Evolutionary conservation across 2,329 filamentous ascomycete species (phyloP), one percentile per base, ranked within the genome.

Genomic region (Paraphoma chrysanthemicola): DNA sequence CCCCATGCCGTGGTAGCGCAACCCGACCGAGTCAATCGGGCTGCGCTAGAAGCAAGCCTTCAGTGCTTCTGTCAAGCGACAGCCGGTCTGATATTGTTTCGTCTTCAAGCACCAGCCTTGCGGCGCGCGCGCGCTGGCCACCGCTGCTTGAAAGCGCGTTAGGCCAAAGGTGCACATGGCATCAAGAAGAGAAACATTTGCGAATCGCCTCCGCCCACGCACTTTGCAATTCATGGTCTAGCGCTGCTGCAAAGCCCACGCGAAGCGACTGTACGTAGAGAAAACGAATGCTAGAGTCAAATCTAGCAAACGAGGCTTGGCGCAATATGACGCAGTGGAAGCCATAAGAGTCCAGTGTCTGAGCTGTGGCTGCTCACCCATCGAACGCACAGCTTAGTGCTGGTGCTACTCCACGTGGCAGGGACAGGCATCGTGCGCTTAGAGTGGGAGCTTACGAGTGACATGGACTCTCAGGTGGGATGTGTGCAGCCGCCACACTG

Each of bases 1-100:
- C 59, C 59, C 66, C 64, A 59, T 62, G 53, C 53, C 59, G 63
- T 56, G 63, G 63, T 65, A 67, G 64, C 63, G 63, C 55, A 51
- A 60, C 49, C 56, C 51, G 48, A 60, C 48, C 58, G 44, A 57
- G 33, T 66, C 57, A 53, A 64, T 53, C 48, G 54, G 54, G 33
- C 31, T n/a, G 8, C 43, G 44, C 50, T 45, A 42, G 44, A 53
- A 47, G 18, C 43, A 53, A 41, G 43, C 43, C 28, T 42, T 18
- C 5, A 16, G 39, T 44, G 38, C 38, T 51, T 47, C 43, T 47
- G 28, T 47, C 36, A 42, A 43, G 50, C 43, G 39, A 44, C 44
- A 18, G 36, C 30, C 36, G 43, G 50, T 46, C 42, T 46, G 50
- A 53, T 23, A 12, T 46, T 44, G 50, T 42, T 53, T 53, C 50